Evolutionary conservation across 2,329 filamentous ascomycete genomes (phyloP), one percentile per base, ranked within the genome.

Genomic region (Decorospora gaudefroyi): DNA sequence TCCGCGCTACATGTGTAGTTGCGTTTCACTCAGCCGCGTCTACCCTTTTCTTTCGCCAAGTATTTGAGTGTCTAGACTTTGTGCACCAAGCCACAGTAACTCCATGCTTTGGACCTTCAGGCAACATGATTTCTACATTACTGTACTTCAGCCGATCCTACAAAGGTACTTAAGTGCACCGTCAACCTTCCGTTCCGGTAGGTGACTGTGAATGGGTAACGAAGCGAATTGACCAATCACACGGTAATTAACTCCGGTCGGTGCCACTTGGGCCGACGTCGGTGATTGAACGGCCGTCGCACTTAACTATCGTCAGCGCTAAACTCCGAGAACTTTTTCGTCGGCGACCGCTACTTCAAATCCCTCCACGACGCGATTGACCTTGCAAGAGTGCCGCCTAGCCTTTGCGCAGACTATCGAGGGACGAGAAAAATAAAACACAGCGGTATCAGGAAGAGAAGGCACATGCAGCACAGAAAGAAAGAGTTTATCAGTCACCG

Each of bases 381-480:
- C n/a, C n/a, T n/a, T n/a, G n/a, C n/a, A n/a, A n/a, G n/a, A 23
- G 18, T 25, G 30, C 31, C 8, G 16, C n/a, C n/a, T n/a, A 16
- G 18, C 10, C 17, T n/a, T 25, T 8, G 12, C 31, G 13, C 31
- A 22, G 18, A 22, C 17, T 4, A 8, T 9, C 16, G 22, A 27
- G 26, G 15, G 26, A 23, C 17, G 17, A 23, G 36, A n/a, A 10
- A 18, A 19, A 2, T 16, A 31, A n/a, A 18, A 13, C 4, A 27
- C 3, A 7, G 23, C 15, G 23, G 10, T 19, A 22, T 33, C 4
- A 13, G 18, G 29, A 36, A 3, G 16, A 6, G 18, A 31, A 23
- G 16, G 12, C 43, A 65, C 59, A 68, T 66, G 63, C 59, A 54
- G 54, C 62, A 56, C 50, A 57, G 33, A 47, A 61, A 55, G 53